Base-by-base conservation (phyloP, 306 rosid genomes). In the Ormosia semicastrata region DNA sequence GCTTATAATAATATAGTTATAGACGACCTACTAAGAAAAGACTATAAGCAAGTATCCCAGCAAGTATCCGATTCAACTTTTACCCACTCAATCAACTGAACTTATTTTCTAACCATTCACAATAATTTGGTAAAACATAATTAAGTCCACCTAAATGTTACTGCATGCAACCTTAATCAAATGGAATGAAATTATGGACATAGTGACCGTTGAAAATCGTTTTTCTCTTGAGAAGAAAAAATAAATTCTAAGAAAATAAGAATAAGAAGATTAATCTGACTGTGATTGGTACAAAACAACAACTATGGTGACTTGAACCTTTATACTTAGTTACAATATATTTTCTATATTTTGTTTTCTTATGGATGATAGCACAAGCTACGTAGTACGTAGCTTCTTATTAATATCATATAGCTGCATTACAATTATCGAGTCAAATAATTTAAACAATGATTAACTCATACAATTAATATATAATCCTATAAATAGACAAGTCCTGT, bases 401-500 rank as follows among this genome's bases (percentile, higher is more conserved):
- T 68, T 30, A 59, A 30, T 54, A 14, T 60, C 80, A 46, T 60
- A 6, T 41, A n/a, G 7, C 47, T 75, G 8, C 14, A 75, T 5
- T 33, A 15, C 47, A 64, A 76, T 64, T 8, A 10, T 32, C 9
- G 60, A 46, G 52, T 60, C 71, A 18, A 33, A 64, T 33, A 64
- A 77, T 33, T 10, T 64, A 53, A 76, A 33, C 64, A 63, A 63
- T 64, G 37, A 76, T 76, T n/a, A 50, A 76, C 18, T 50, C 73
- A 76, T 43, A 10, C 8, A 75, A 24, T 8, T 52, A 39, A 54
- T 66, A 52, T 66, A 39, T 3, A 37, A 77, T 50, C 52, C 66
- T 66, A 24, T 13, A 14, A 24, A 14, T 32, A 13, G 34, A 49
- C 52, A 39, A 49, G 37, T 39, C 75, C 8, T 78, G 44, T 29